These are phyloP conservation scores for Cenococcum geophilum DNA, from an alignment of 495 filamentous ascomycete species.

Conservation along the genomic window DNA sequence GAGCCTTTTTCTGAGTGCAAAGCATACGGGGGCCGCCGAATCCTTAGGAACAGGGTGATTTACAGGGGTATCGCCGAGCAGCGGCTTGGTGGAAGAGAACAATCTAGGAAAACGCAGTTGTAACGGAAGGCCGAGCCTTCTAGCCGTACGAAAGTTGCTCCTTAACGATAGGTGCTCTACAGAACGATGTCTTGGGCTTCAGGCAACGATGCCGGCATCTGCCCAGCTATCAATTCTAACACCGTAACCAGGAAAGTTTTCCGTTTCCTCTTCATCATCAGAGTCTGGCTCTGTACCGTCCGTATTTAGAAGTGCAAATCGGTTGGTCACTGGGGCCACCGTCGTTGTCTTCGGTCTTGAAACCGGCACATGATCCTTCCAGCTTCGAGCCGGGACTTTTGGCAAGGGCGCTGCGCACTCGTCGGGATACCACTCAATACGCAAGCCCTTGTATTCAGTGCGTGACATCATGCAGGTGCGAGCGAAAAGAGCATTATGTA, in stretches of 20 bases:
- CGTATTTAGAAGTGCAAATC: constrained; percentile 59
- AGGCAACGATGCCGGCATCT: constrained; percentile 9
- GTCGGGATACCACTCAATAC: constrained; percentile 66
- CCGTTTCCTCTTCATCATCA: constrained; percentile 7
- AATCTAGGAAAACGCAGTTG: no score
- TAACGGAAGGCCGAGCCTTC: no score
- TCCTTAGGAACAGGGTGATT: no score
- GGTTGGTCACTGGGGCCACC: constrained; percentile 44
- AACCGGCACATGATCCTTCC: constrained; percentile 26
- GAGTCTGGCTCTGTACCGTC: constrained; percentile 40
- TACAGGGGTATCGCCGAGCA: no score
- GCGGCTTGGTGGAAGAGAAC: no score
- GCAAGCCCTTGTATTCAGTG: constrained; percentile 63
- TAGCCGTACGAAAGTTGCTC: no score
- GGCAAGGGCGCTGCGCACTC: constrained; percentile 63
- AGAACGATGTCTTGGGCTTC: background rate
- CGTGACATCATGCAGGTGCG: constrained; percentile 75
- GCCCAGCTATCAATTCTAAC: constrained; percentile 7
- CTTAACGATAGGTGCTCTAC: no score
- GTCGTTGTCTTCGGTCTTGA: constrained; percentile 38
- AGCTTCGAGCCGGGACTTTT: constrained; percentile 15
- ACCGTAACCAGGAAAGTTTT: background rate
- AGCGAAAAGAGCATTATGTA: constrained; percentile 69
- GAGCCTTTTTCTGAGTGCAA: no score
- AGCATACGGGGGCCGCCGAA: no score